phyloP scores from a whole-genome alignment of 2,329 filamentous ascomycete genomes.

The Magnaporthiopsis rhizophila region DNA sequence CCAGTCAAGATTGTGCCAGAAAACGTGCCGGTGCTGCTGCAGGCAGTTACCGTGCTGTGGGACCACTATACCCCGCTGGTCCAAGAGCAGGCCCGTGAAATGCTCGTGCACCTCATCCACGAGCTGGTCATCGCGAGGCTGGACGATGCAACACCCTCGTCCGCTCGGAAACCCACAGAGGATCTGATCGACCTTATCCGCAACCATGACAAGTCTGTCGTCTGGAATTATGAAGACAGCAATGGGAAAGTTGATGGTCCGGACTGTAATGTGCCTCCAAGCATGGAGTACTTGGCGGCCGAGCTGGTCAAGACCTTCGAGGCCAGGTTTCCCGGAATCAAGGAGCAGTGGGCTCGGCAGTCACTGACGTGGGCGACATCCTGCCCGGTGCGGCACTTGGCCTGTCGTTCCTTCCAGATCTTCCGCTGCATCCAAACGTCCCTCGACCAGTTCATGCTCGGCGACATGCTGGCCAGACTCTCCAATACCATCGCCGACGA shows the following conservation, averaged over 20 bases:
- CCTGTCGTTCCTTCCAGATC: slow-evolving; percentile 94
- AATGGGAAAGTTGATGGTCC: slow-evolving; percentile 69
- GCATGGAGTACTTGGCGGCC: slow-evolving; percentile 78
- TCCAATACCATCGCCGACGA: slow-evolving; percentile 97
- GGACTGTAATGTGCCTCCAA: slow-evolving; percentile 71
- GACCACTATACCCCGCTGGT: slow-evolving; percentile 94
- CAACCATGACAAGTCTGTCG: slow-evolving; percentile 71
- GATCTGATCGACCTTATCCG: slow-evolving; percentile 82
- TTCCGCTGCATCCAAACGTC: slow-evolving; percentile 90
- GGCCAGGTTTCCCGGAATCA: slow-evolving; percentile 74
- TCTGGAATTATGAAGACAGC: slow-evolving; percentile 92
- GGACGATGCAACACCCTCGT: slow-evolving; percentile 55
- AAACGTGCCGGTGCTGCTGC: slow-evolving; percentile 75
- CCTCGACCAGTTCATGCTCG: slow-evolving; percentile 86
- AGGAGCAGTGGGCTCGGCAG: slow-evolving; percentile 83
- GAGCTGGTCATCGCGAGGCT: slow-evolving; percentile 79
- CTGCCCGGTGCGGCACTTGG: slow-evolving; percentile 88
- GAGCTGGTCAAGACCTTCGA: slow-evolving; percentile 82
- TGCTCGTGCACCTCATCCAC: slow-evolving; percentile 96
- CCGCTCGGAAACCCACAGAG: slow-evolving; percentile 66
- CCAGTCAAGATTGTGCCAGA: slow-evolving; percentile 74
- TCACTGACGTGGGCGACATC: slow-evolving; percentile 94
- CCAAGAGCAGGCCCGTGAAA: slow-evolving; percentile 92
- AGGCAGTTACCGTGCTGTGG: slow-evolving; percentile 91
- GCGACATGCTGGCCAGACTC: slow-evolving; percentile 89